Evolutionary conservation across 768 basidiomycete genomes (phyloP), one percentile per base, ranked within the genome.

Genomic region (Cystofilobasidium ferigula): DNA sequence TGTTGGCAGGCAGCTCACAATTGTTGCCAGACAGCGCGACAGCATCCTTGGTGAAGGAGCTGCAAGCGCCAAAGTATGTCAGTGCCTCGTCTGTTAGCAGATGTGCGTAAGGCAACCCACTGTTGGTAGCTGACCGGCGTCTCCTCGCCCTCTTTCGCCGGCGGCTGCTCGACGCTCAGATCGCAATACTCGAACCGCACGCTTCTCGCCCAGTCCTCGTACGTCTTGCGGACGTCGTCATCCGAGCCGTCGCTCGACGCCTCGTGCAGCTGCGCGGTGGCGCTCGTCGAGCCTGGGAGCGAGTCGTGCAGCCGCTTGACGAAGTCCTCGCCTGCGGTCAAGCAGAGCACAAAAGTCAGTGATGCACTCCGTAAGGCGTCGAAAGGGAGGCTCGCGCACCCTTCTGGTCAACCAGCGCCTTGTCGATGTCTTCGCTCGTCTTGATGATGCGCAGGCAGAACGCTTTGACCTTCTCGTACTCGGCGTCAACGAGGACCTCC

Each of bases 401-500:
- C 76, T 97, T 97, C 42, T 87, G 89, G 70, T 94, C 89, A 62
- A 83, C 82, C 66, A 97, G 78, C 18, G 90, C 88, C 35, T 86
- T 81, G 76, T 97, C 93, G 73, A 97, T 94, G 7, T 86, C 86
- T 64, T 81, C 81, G 9, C 88, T 86, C 12, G 89, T 91, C 38
- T 82, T 77, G 48, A 93, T 80, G 72, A 97, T 92, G 54, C 89
- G 86, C 61, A 84, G 82, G 77, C 91, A 95, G 76, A 95, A 95
- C 34, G 78, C 80, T 66, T 85, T 79, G 66, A 95, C 78, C 73
- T 85, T 88, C 69, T 80, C 78, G 71, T 89, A 89, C 74, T 91
- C 88, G 71, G 90, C 22, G 34, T 5, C 54, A 10, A 28, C 36
- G 24, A 32, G 26, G 9, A 57, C 30, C 24, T 56, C 45, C 18